Base-by-base conservation (phyloP, 2,329 filamentous ascomycete genomes). In the Claviceps sorghi region DNA sequence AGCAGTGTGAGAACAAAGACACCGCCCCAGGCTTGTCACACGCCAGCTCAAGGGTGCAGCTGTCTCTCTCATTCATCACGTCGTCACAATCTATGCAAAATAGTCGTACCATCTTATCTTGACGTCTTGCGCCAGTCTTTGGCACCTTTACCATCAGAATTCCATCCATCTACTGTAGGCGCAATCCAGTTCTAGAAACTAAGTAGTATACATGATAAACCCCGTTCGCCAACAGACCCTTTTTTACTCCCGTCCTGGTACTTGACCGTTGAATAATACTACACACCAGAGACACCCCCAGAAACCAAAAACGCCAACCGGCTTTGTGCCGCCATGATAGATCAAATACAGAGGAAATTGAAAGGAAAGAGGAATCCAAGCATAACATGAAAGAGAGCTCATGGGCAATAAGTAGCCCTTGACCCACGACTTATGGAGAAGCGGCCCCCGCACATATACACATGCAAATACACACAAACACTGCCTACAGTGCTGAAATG, bases 141-240 rank as follows among this genome's bases (percentile, higher is more conserved):
- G 15, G 45, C 45, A n/a, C 6, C 10, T 48, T 34, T 6, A 30
- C 21, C 41, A 19, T n/a, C 21, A 44, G 45, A 29, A 26, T 19
- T n/a, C 26, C n/a, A 34, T 21, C 26, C 29, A 30, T 44, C 9
- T 38, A 8, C 41, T 36, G 19, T 45, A 38, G 30, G 17, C 49
- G 45, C 9, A 50, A 19, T 21, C 49, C 40, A 49, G 48, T 34
- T 49, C 49, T 36, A 29, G 15, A 22, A 50, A n/a, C 40, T 51
- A 50, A n/a, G 29, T 51, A 51, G 10, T 51, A 11, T 51, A 51
- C 49, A 51, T 29, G n/a, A 13, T 47, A 22, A 51, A 21, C 11
- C 43, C n/a, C 3, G 17, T 47, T 43, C 43, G 32, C 19, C 43
- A 32, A 47, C 26, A 26, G 44, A 21, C 42, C 49, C 21, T 51